Evolutionary conservation across 139 green algal species (phyloP), one percentile per base, ranked within the genome.

Genomic region (Mychonastes homosphaera): DNA sequence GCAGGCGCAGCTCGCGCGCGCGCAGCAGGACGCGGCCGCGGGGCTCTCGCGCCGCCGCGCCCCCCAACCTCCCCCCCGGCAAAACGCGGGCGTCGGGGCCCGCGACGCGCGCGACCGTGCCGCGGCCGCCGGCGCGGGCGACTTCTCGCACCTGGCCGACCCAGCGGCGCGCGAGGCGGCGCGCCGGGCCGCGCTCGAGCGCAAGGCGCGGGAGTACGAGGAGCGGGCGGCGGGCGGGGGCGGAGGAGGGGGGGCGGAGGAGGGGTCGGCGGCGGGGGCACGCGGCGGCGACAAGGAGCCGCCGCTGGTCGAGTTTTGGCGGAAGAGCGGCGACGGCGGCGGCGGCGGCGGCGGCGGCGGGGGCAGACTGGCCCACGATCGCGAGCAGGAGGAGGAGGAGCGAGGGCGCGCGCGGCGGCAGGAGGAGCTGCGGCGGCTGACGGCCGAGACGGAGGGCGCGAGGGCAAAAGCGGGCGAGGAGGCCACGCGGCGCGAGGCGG

Each of bases 191-290:
- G 86, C 86, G 1, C 66, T 94, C 24, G 77, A 93, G 60, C 65
- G 75, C 10, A 94, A 94, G 49, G 79, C 85, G 3, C 62, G 66
- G n/a, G 62, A 94, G 16, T 94, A 94, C 48, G 82, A 91, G 30
- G 58, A 65, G 29, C 62, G 94, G 38, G 64, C 69, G 66, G 21
- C 47, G 55, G 1, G 80, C 75, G 1, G 63, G 82, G 28, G 52
- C 56, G 24, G 60, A 70, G 19, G 74, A 84, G 40, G 67, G 77
- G 9, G 82, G 79, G 1, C 63, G 36, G 92, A 86, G 44, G 81
- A 87, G 54, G 84, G 83, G 50, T n/a, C 9, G 3, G 32, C 28
- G 16, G 24, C 4, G 50, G 26, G 50, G n/a, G 19, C 24, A 55
- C 33, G 38, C 38, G 13, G 38, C 38, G 15, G 13, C 38, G 13